Evolutionary conservation across 2,329 filamentous ascomycete species (phyloP), one percentile per base, ranked within the genome.

Genomic region (Botrytis medusae): DNA sequence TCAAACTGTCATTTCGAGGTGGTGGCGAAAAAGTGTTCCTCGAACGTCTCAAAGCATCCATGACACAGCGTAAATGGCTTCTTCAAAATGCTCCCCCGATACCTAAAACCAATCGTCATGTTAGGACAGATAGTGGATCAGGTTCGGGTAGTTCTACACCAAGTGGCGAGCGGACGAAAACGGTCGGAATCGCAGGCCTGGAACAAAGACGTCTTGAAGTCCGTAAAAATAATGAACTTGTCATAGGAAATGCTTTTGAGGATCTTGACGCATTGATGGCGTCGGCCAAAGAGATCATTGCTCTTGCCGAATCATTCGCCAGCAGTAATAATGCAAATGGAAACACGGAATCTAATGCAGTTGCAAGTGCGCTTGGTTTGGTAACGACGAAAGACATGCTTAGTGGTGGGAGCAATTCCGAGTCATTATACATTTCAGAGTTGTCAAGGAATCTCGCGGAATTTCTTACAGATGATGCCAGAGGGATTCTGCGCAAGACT

Each of bases 221-320:
- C 79, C 92, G 94, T 73, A 95, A 93, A 83, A 97, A 97, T 82
- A 98, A 98, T 78, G 94, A 98, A 82, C 84, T 94, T 16, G 91
- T 98, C 68, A 97, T 99, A 76, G 95, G 95, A 40, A 94, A 89
- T 76, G 95, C 96, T 0, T 99, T 99, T 79, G 95, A 98, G 81
- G 96, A 99, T 79, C 88, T 99, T 0, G 95, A 98, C 81, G 95
- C 96, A 5, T 86, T 99, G 54, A 99, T 98, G 95, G 94, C 95
- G 4, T 98, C 95, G 5, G 96, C 96, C 8, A 98, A 98, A 81
- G 94, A 99, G 81, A 94, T 99, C 67, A 92, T 98, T 69, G 94
- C 94, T 8, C 90, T 99, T 60, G 96, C 96, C 0, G 95, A 98
- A 82, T 90, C 90, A 25, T 95, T 98, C 78, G 91, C 94, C 32